These are phyloP conservation scores for Paramecium pentaurelia DNA, from an alignment of 73 alveolate species.

Conservation along the genomic window DNA sequence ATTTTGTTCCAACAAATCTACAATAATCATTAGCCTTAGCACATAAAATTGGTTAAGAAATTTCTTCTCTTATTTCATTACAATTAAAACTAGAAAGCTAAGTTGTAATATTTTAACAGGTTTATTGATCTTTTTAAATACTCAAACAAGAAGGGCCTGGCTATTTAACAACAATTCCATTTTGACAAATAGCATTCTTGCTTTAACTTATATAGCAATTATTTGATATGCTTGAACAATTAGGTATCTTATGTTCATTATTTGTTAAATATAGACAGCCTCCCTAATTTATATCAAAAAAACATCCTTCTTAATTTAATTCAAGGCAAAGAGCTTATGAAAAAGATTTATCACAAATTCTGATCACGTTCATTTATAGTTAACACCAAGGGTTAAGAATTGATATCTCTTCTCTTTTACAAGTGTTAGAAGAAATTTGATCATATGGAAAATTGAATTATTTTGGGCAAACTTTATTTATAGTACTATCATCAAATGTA, in stretches of 20 bases:
- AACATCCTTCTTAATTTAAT: neutral
- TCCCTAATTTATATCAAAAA: conserved; percentile 10
- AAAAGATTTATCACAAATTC: neutral
- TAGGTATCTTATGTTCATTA: neutral
- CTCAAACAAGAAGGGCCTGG: too few species aligned
- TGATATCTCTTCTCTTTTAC: neutral
- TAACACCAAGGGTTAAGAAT: neutral
- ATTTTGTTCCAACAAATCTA: neutral
- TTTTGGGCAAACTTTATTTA: too few species aligned
- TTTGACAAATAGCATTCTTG: neutral
- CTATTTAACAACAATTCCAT: neutral
- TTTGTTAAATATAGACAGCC: neutral
- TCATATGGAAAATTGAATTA: too few species aligned
- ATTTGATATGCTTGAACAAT: neutral
- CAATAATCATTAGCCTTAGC: neutral
- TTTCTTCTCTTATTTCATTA: neutral
- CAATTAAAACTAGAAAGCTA: neutral
- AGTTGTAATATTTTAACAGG: neutral
- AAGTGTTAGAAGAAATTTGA: too few species aligned
- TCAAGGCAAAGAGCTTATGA: conserved; percentile 32
- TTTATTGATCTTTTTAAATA: too few species aligned
- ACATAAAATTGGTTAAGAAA: neutral
- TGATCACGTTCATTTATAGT: neutral
- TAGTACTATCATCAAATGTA: too few species aligned
- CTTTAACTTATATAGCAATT: neutral